Evolutionary conservation across 805 yeast genomes (phyloP), one percentile per base, ranked within the genome.

Genomic region (Lipomyces kockii): DNA sequence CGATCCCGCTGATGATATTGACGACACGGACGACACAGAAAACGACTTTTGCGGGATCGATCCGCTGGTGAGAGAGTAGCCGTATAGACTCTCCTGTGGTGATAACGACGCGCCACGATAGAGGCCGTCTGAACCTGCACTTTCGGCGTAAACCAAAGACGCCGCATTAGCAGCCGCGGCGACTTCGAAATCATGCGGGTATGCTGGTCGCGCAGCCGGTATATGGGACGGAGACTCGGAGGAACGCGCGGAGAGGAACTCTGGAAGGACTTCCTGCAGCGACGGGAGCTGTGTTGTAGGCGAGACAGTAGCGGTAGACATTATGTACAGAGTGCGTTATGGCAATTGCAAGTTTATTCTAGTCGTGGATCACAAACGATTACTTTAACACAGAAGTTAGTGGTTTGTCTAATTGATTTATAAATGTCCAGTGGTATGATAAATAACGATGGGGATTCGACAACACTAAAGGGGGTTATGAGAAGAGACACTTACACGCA

Each of bases 231-330:
- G 58, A 12, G 57, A 37, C 43, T 27, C 58, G 2, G 49, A 49
- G 20, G 63, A 49, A 20, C 57, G 57, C 2, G 34, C 8, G 14
- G 58, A 43, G 11, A 65, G 64, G 58, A 68, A 68, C 69, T 68
- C 71, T 29, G 71, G 71, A 1, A 68, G 66, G 34, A 68, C 66
- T 52, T 68, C 69, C 53, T 65, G 69, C 56, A 68, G 62, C 12
- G 71, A 62, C 5, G 71, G 71, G 14, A 68, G 64, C 63, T 67
- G 70, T 14, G 65, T 59, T 17, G 62, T 51, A n/a, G 64, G 69
- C 17, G 61, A 55, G 37, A 43, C 60, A 14, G 60, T 53, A 17
- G 65, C 7, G 35, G 22, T 25, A 25, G 55, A 25, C 55, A 52
- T 52, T 9, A 14, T 52, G 27, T 20, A 49, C 53, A 29, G 39